Percentiles rank a stretch among this genome's conserved stretches.
These are phyloP conservation scores for Boletus barrowsii DNA, from an alignment of 768 basidiomycete genomes.

Conservation along the genomic window DNA sequence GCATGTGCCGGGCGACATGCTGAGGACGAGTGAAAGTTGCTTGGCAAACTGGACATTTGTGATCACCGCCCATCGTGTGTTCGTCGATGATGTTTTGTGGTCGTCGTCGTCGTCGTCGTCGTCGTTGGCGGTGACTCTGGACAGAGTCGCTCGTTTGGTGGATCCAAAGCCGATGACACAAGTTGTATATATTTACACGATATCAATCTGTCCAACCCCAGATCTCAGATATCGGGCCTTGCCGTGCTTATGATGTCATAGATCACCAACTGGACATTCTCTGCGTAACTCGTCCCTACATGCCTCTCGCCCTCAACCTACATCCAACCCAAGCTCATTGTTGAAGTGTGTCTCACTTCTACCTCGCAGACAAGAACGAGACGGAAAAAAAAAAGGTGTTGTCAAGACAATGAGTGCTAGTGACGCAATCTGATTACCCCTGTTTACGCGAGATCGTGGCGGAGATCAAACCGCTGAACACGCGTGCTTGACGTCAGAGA, in stretches of 20 bases:
- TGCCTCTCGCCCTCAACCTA: background rate
- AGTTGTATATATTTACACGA: constrained; percentile 38
- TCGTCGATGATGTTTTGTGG: background rate
- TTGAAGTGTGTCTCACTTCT: too few species aligned
- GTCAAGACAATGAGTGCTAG: constrained; percentile 31
- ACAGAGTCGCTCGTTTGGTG: constrained; percentile 22
- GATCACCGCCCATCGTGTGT: constrained; percentile 67
- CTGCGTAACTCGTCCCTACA: background rate
- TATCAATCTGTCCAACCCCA: constrained; percentile 27
- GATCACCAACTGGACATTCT: background rate
- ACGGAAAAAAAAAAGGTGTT: constrained; percentile 10
- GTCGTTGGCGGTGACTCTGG: constrained; percentile 10
- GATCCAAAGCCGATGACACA: constrained; percentile 33
- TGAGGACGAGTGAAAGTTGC: constrained; percentile 87
- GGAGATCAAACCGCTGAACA: constrained; percentile 54
- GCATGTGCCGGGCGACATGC: constrained; percentile 88
- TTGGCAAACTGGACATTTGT: constrained; percentile 84
- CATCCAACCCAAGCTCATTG: background rate
- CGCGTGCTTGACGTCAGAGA: constrained; percentile 28
- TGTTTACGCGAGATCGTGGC: constrained; percentile 53
- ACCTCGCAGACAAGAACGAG: background rate
- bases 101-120: background rate
- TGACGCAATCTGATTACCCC: constrained; percentile 30
- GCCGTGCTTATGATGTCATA: constrained; percentile 32
- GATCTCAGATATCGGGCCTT: constrained; percentile 34